Conservation (phyloP, 257 asterid genomes). For the Nicotiana noctiflora region DNA sequence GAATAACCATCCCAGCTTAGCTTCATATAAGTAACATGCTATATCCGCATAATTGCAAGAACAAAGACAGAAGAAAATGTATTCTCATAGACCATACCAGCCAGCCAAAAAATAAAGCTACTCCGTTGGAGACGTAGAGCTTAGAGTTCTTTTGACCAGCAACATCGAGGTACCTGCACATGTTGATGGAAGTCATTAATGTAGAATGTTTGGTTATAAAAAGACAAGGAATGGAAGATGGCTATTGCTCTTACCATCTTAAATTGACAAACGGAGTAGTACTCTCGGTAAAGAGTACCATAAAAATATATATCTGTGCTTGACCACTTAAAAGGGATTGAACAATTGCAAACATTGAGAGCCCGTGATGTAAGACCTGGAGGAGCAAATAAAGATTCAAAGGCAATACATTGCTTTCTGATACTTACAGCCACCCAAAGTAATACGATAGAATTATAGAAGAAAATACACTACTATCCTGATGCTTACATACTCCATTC, state of each 20-base stretch:
- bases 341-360: conserved; percentile 64
- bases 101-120: conserved; percentile 90
- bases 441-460: neutral
- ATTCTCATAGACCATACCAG: conserved; percentile 51
- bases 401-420: neutral
- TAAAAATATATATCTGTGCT: conserved; percentile 67
- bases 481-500: conserved; percentile 78
- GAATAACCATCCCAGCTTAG: neutral
- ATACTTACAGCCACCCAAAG: neutral
- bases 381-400: conserved; percentile 13
- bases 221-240: neutral
- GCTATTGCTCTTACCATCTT: conserved; percentile 60
- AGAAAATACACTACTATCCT: conserved; percentile 11
- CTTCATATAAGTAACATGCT: neutral
- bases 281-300: conserved; percentile 88
- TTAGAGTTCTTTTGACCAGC: conserved; percentile 69
- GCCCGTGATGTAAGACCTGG: conserved; percentile 85
- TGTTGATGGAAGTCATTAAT: neutral
- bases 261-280: conserved; percentile 90
- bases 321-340: conserved; percentile 80
- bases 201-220: conserved; percentile 1
- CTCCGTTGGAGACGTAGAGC: conserved; percentile 61
- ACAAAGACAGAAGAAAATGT: conserved; percentile 10
- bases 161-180: conserved; percentile 67
- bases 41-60: neutral